Evolutionary conservation across 2,329 filamentous ascomycete genomes (phyloP), one percentile per base, ranked within the genome.

Genomic region (Massarina eburnea): DNA sequence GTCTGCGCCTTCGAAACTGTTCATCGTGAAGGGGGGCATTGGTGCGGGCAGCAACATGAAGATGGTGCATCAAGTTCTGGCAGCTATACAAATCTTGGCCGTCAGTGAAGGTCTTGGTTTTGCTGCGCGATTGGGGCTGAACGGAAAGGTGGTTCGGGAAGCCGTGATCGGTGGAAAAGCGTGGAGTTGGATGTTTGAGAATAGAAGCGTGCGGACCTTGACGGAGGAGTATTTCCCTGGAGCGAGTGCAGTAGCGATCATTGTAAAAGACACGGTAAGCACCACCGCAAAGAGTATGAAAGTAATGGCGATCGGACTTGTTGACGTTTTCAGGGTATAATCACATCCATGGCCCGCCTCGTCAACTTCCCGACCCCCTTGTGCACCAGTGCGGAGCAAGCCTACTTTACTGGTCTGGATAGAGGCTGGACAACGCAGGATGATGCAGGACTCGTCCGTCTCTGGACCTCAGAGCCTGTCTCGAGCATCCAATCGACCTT

Each of bases 321-420:
- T 56, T 32, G 8, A 29, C 10, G n/a, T 12, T 19, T 24, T 24
- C 9, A 79, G 60, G 76, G 80, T 39, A 88, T 88, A 67, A 86
- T 88, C 62, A 88, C 84, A 1, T 79, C 81, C 20, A 83, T 82
- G 46, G 83, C 83, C 1, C 74, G 83, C 17, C 72, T 80, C 33
- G 69, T 73, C 43, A 72, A 74, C 21, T 87, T 85, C 62, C 77
- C 82, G 0, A 78, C 78, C 1, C 82, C 82, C 0, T 78, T 89
- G 60, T 80, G 79, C 44, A 78, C 77, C 29, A 75, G 77, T 0
- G 83, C 84, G 9, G 85, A 88, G 67, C 83, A 86, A 64, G 75
- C 80, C 21, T 87, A 86, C 61, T 77, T 85, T 44, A 69, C 80
- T 21, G 82, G 77, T 12, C 66, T 86, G 7, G 73, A 79, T 19